Percentiles rank a stretch among this genome's conserved stretches.
Evolutionary conservation across 495 filamentous ascomycete species (phyloP).

Genomic region (Penicillium maclennaniae): DNA sequence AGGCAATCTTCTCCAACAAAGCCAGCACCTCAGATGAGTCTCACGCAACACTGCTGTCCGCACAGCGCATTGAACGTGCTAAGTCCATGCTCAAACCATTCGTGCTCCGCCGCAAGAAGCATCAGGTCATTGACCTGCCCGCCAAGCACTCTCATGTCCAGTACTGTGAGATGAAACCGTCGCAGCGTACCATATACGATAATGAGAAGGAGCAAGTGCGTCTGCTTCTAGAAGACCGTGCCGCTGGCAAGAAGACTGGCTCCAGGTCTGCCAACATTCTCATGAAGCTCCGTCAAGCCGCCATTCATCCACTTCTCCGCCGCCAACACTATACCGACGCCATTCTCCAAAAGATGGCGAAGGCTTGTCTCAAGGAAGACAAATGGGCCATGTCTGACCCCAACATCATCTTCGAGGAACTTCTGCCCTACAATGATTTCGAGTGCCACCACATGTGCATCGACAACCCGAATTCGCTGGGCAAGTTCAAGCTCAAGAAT

Average conservation of each 20-base stretch:
- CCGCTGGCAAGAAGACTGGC: conserved; percentile 51
- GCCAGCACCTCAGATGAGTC: conserved; percentile 72
- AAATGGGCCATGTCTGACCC: conserved; percentile 56
- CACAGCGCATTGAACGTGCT: conserved; percentile 78
- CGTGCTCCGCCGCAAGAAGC: conserved; percentile 87
- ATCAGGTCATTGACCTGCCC: conserved; percentile 87
- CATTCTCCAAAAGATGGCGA: conserved; percentile 71
- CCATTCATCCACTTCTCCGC: conserved; percentile 89
- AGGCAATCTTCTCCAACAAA: conserved; percentile 84
- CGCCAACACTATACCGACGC: conserved; percentile 71
- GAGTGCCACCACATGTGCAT: conserved; percentile 77
- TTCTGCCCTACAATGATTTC: conserved; percentile 72
- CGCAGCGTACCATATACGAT: conserved; percentile 69
- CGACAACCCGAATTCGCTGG: conserved; percentile 63
- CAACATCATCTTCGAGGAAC: conserved; percentile 66
- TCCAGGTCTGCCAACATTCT: conserved; percentile 68
- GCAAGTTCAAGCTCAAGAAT: conserved; percentile 64
- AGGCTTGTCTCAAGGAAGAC: conserved; percentile 64
- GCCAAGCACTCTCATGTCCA: conserved; percentile 74
- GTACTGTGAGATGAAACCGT: conserved; percentile 69
- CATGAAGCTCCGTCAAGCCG: conserved; percentile 87
- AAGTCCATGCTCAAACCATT: conserved; percentile 94
- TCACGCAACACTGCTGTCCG: conserved; percentile 72
- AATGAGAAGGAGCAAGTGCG: conserved; percentile 52
- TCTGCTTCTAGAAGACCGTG: conserved; percentile 53